phyloP scores from a whole-genome alignment of 371 early-diverging fungal genomes.

The Nematocida ausubeli region DNA sequence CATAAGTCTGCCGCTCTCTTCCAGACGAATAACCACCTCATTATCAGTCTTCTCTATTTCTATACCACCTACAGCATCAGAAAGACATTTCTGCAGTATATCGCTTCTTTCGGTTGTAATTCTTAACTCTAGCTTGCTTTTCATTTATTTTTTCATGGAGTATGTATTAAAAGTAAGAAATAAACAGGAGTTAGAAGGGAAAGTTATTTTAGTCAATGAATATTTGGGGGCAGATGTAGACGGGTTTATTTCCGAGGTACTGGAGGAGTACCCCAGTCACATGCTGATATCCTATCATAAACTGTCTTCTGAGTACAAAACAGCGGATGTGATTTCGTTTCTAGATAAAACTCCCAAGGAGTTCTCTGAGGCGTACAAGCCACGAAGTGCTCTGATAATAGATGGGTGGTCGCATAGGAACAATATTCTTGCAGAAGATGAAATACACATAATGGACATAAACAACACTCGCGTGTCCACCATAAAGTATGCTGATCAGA shows the following conservation, averaged over 20 bases:
- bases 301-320: constrained; percentile 9
- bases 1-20: constrained; percentile 6
- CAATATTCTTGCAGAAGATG: neutral
- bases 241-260: constrained; percentile 14
- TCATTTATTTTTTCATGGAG: constrained; percentile 48
- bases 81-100: constrained; percentile 13
- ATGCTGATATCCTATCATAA: constrained; percentile 16
- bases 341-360: neutral
- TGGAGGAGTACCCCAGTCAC: neutral
- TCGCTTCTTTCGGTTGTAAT: neutral
- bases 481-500: neutral
- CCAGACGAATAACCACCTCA: neutral
- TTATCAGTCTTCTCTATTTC: neutral
- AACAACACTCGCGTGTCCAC: neutral
- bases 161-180: constrained; percentile 15
- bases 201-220: constrained; percentile 27
- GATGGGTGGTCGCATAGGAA: constrained; percentile 30
- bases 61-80: neutral
- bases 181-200: neutral
- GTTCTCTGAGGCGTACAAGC: neutral
- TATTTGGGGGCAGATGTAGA: constrained; percentile 6
- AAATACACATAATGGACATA: neutral
- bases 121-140: constrained; percentile 26
- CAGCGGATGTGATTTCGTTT: neutral
- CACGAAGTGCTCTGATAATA: constrained; percentile 3